phyloP scores from a whole-genome alignment of 495 filamentous ascomycete genomes.

The Trichoderma reesei region DNA sequence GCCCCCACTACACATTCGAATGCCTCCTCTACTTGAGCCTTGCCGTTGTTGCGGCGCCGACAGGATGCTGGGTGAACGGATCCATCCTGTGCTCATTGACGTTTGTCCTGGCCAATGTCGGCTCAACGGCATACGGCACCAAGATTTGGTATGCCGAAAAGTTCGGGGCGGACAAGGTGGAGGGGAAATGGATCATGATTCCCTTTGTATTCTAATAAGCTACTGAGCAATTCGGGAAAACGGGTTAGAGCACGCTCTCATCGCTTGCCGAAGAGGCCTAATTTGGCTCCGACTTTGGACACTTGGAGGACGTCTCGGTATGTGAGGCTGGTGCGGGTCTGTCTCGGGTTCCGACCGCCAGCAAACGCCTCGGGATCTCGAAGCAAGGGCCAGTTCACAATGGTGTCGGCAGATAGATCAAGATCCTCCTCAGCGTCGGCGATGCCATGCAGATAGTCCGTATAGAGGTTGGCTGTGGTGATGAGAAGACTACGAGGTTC shows the following conservation, averaged over 20 bases:
- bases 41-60: slow-evolving; percentile 62
- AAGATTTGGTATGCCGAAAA: slow-evolving; percentile 69
- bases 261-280: slow-evolving; percentile 47
- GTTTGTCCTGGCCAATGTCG: slow-evolving; percentile 75
- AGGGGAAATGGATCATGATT: slow-evolving; percentile 70
- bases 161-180: slow-evolving; percentile 63
- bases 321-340: slow-evolving; percentile 73
- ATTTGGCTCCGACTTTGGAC: slow-evolving; percentile 58
- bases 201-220: slow-evolving; percentile 56
- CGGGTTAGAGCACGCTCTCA: background rate
- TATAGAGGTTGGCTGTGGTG: slow-evolving; percentile 59
- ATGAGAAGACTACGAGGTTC: slow-evolving; percentile 77
- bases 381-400: slow-evolving; percentile 80
- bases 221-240: background rate
- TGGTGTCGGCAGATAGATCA: slow-evolving; percentile 45
- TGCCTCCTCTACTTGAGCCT: slow-evolving; percentile 76
- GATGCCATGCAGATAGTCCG: slow-evolving; percentile 68
- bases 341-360: slow-evolving; percentile 49
- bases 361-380: slow-evolving; percentile 48
- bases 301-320: slow-evolving; percentile 91
- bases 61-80: slow-evolving; percentile 50
- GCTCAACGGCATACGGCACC: slow-evolving; percentile 67
- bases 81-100: slow-evolving; percentile 57
- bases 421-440: slow-evolving; percentile 50
- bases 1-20: slow-evolving; percentile 89